Conservation (phyloP, 768 basidiomycete genomes). For the Hygrophorus russula region DNA sequence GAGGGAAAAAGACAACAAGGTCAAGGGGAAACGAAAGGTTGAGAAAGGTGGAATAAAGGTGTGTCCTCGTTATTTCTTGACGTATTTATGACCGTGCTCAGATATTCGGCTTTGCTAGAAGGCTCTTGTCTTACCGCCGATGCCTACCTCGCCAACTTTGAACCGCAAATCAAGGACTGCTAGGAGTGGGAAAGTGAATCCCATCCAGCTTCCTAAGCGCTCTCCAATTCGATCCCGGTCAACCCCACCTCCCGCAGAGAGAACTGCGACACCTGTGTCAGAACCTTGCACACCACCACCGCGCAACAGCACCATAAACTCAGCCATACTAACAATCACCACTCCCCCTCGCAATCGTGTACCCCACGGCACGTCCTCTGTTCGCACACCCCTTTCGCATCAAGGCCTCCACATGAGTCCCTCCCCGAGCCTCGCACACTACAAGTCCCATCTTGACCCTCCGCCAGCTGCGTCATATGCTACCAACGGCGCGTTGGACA, state of each 20-base stretch:
- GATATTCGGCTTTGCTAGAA: conserved; percentile 17
- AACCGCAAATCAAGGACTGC: conserved; percentile 19
- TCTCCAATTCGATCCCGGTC: not conserved
- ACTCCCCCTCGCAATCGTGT: conserved; percentile 24
- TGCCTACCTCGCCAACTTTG: conserved; percentile 36
- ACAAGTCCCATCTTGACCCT: conserved; percentile 59
- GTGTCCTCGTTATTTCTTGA: conserved; percentile 11
- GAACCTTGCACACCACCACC: conserved; percentile 12
- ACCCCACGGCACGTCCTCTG: conserved; percentile 26
- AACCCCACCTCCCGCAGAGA: conserved; percentile 2
- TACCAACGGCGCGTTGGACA: conserved; percentile 11
- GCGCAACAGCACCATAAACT: conserved; percentile 16
- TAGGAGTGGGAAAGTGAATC: conserved; percentile 2
- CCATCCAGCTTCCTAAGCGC: conserved; percentile 5
- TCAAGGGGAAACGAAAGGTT: conserved; percentile 16
- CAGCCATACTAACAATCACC: conserved; percentile 17
- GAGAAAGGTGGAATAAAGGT: conserved; percentile 5
- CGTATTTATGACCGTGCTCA: conserved; percentile 5
- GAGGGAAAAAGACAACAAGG: conserved; percentile 19
- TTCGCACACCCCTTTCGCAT: conserved; percentile 58
- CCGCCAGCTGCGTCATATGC: conserved; percentile 26
- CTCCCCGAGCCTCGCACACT: conserved; percentile 51
- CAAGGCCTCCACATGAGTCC: conserved; percentile 64
- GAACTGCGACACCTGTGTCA: conserved; percentile 9
- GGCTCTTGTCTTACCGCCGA: conserved; percentile 25